Evolutionary conservation across 2,329 filamentous ascomycete species (phyloP).

Genomic region (Cadophora sp.): DNA sequence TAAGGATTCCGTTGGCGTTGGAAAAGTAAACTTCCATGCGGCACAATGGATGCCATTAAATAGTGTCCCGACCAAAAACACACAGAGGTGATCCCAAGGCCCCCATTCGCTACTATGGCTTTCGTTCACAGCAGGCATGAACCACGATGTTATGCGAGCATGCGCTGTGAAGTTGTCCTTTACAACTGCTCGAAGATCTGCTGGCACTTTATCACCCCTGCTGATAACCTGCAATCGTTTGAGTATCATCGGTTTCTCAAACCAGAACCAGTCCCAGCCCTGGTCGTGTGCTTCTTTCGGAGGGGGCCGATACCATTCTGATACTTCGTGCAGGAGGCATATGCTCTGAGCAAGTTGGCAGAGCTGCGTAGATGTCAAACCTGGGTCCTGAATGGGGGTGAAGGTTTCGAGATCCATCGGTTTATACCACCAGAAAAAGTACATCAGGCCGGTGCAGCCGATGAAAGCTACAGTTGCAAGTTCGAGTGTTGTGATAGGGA

Average conservation of each 20-base stretch:
- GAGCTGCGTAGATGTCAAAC: not conserved
- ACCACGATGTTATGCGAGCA: conserved; percentile 6
- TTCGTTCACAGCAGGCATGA: conserved; percentile 3
- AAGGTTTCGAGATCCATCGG: conserved; percentile 6
- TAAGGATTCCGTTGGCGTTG: not conserved
- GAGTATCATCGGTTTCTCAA: conserved; percentile 7
- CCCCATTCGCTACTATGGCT: conserved; percentile 7
- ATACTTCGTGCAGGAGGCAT: conserved; percentile 4
- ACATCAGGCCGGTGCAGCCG: not conserved
- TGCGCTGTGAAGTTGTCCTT: conserved; percentile 2
- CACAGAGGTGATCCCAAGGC: not conserved
- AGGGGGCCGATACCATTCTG: conserved; percentile 4
- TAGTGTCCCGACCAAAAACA: not conserved
- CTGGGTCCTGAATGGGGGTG: not conserved
- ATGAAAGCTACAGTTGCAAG: conserved; percentile 8
- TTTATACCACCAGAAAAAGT: conserved; percentile 10
- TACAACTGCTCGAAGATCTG: not conserved
- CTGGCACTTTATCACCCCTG: not conserved
- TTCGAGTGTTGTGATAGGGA: conserved; percentile 1
- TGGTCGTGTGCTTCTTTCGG: conserved; percentile 5
- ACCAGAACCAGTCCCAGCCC: conserved; percentile 7
- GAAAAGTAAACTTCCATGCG: not conserved
- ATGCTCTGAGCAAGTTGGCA: conserved; percentile 2
- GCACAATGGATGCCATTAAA: conserved; percentile 3
- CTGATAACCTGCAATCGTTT: not conserved